Conservation (phyloP, 2,329 filamentous ascomycete genomes). For the Juglanconis sp. region DNA sequence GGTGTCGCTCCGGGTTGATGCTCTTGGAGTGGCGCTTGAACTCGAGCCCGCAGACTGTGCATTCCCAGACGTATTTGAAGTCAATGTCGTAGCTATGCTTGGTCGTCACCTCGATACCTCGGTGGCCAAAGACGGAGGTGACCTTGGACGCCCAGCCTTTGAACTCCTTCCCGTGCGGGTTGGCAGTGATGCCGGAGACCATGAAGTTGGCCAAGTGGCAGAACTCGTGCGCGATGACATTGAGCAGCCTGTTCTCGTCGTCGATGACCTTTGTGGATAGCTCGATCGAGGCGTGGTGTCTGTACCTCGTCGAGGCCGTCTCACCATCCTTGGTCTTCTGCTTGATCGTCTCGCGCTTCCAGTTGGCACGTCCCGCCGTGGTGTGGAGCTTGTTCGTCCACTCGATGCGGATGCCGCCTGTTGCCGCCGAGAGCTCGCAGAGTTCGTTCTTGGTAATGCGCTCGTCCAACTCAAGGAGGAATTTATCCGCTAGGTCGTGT, state of each 20-base stretch:
- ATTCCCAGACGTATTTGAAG: slow-evolving; percentile 89
- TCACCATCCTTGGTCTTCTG: slow-evolving; percentile 27
- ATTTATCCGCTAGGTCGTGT: slow-evolving; percentile 58
- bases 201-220: slow-evolving; percentile 94
- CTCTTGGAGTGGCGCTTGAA: slow-evolving; percentile 85
- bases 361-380: slow-evolving; percentile 73
- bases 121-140: slow-evolving; percentile 53
- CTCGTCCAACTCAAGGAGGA: slow-evolving; percentile 67
- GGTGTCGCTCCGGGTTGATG: slow-evolving; percentile 68
- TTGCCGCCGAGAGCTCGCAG: slow-evolving; percentile 52
- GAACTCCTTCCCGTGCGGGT: slow-evolving; percentile 82
- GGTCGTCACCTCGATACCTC: slow-evolving; percentile 77
- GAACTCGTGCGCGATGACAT: slow-evolving; percentile 94
- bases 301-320: slow-evolving; percentile 28
- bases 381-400: slow-evolving; percentile 80
- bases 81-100: slow-evolving; percentile 88
- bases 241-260: slow-evolving; percentile 71
- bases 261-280: slow-evolving; percentile 86
- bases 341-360: slow-evolving; percentile 59
- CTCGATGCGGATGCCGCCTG: slow-evolving; percentile 67
- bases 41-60: slow-evolving; percentile 63
- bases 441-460: slow-evolving; percentile 62
- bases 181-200: slow-evolving; percentile 69
- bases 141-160: slow-evolving; percentile 66
- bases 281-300: slow-evolving; percentile 75